A percentile compares a stretch with the other conserved stretches of the same genome.
These are phyloP conservation scores for Rhododendron williamsianum DNA, from an alignment of 148 eudicot genomes.

Conservation along the genomic window DNA sequence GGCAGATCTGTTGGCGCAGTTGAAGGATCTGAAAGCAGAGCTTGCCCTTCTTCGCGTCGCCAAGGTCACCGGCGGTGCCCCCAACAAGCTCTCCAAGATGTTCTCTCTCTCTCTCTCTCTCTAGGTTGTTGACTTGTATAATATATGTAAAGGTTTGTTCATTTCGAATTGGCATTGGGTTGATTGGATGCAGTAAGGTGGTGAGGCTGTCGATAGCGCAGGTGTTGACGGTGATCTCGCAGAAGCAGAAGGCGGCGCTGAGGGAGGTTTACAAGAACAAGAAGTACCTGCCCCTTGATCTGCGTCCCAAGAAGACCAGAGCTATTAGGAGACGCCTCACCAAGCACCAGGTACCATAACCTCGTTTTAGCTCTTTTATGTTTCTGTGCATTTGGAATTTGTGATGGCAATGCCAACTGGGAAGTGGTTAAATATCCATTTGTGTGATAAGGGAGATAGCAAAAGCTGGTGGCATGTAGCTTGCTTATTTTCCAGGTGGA, in stretches of 20 bases:
- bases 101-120: constrained; percentile 7
- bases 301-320: constrained; percentile 76
- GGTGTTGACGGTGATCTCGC: constrained; percentile 69
- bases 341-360: constrained; percentile 52
- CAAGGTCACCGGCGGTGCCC: constrained; percentile 77
- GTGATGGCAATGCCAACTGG: background rate
- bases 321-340: constrained; percentile 75
- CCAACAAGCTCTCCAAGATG: constrained; percentile 79
- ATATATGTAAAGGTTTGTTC: background rate
- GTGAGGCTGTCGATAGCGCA: constrained; percentile 68
- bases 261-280: constrained; percentile 66
- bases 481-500: background rate
- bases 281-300: constrained; percentile 68
- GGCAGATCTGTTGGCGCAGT: constrained; percentile 38
- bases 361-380: background rate
- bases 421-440: background rate
- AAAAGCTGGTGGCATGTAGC: background rate
- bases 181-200: constrained; percentile 38
- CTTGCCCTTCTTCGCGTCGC: constrained; percentile 68
- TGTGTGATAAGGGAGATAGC: background rate
- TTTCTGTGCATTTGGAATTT: background rate
- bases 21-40: constrained; percentile 63
- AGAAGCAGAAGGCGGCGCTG: constrained; percentile 59
- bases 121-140: background rate
- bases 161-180: background rate